Conservation (phyloP, 148 eudicot genomes). For the Persicaria tinctoria region DNA sequence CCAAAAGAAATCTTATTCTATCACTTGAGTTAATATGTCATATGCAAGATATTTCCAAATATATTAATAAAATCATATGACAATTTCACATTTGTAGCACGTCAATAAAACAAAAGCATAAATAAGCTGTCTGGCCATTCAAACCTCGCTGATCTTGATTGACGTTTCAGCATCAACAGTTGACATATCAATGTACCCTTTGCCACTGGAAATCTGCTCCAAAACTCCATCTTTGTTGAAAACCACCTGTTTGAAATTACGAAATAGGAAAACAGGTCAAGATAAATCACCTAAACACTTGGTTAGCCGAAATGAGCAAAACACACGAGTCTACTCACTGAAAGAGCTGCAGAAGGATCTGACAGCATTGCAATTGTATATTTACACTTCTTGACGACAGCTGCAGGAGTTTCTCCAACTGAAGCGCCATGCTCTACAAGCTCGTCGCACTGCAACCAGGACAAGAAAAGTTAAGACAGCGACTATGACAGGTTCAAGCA, state of each 20-base stretch:
- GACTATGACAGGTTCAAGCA: not conserved
- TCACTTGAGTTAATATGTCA: not conserved
- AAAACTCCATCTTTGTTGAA: conserved; percentile 77
- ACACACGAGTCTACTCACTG: conserved; percentile 39
- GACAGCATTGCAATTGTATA: conserved; percentile 88
- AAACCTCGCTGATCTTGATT: conserved; percentile 73
- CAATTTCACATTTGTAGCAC: not conserved
- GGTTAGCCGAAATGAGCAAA: not conserved
- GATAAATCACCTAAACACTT: not conserved
- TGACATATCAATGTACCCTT: conserved; percentile 95
- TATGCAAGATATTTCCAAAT: not conserved
- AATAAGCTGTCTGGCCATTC: not conserved
- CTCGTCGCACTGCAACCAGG: conserved; percentile 65
- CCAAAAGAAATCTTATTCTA: no score
- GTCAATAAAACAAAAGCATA: not conserved
- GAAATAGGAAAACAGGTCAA: not conserved
- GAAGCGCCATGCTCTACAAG: conserved; percentile 88
- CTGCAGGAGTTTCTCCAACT: conserved; percentile 77
- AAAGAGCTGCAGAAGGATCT: conserved; percentile 87
- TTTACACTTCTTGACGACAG: conserved; percentile 84
- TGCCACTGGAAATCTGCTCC: conserved; percentile 63
- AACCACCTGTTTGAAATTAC: conserved; percentile 46
- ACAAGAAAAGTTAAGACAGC: not conserved
- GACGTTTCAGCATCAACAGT: conserved; percentile 97
- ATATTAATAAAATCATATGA: not conserved